A percentile compares a stretch with the other conserved stretches of the same genome.
Conservation (phyloP, 1,284 basidiomycete species). For the Laetiporus sulphureus region DNA sequence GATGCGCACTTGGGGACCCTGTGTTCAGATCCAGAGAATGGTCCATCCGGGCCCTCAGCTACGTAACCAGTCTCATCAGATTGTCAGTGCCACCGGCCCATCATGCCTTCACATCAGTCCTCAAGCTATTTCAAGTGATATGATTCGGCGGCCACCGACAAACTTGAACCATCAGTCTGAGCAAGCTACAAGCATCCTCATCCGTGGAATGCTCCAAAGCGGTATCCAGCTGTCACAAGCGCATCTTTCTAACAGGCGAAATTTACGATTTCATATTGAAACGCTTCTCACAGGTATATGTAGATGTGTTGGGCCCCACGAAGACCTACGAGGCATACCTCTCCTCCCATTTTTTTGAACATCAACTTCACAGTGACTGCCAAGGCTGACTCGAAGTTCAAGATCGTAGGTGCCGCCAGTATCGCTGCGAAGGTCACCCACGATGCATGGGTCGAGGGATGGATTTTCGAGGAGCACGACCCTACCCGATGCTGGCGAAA, state of each 20-base stretch:
- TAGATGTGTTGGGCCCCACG: constrained; percentile 91
- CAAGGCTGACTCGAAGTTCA: constrained; percentile 94
- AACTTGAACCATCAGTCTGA: constrained; percentile 94
- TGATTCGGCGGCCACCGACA: constrained; percentile 78
- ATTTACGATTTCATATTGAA: neutral
- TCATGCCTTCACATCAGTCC: constrained; percentile 44
- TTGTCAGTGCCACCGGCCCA: too few species aligned
- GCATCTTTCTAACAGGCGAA: constrained; percentile 6
- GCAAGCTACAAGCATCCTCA: constrained; percentile 86
- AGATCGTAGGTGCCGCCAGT: constrained; percentile 94
- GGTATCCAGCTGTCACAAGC: constrained; percentile 80
- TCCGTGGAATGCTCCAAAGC: constrained; percentile 73
- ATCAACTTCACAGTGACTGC: constrained; percentile 87
- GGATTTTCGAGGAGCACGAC: constrained; percentile 65
- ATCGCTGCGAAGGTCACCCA: constrained; percentile 96
- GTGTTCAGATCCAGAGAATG: constrained; percentile 66
- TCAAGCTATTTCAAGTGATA: constrained; percentile 86
- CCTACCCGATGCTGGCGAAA: constrained; percentile 12
- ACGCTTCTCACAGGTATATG: constrained; percentile 68
- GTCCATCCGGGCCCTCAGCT: constrained; percentile 81
- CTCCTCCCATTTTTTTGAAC: constrained; percentile 70
- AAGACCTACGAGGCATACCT: constrained; percentile 81
- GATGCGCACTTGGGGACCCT: constrained; percentile 65
- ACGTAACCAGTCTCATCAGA: constrained; percentile 7
- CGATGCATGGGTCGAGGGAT: constrained; percentile 85